phyloP scores from a whole-genome alignment of 2,329 filamentous ascomycete species.

The Leptosphaerulina australis region DNA sequence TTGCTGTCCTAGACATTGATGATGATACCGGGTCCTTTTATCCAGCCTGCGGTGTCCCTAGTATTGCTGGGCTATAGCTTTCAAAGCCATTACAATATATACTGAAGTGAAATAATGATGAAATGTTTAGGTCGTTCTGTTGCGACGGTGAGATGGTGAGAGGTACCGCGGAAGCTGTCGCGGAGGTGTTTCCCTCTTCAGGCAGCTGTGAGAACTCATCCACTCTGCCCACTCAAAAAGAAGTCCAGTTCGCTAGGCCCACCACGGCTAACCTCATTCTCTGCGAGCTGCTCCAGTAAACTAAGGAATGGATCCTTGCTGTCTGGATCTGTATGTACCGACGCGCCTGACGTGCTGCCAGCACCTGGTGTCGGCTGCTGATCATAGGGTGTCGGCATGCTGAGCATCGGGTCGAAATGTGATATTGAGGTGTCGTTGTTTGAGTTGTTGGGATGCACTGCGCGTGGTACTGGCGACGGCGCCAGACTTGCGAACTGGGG shows the following conservation, averaged over 20 bases:
- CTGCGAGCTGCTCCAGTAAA: slow-evolving; percentile 79
- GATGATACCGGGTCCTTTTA: slow-evolving; percentile 2
- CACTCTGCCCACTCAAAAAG: slow-evolving; percentile 61
- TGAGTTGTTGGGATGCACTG: slow-evolving; percentile 25
- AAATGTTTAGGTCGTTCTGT: slow-evolving; percentile 1
- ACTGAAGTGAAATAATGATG: slow-evolving; percentile 14
- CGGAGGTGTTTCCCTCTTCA: slow-evolving; percentile 11
- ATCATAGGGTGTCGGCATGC: slow-evolving; percentile 49
- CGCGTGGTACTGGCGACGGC: slow-evolving; percentile 37
- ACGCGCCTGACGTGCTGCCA: slow-evolving; percentile 50
- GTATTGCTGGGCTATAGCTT: slow-evolving; percentile 1
- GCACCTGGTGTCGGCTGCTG: slow-evolving; percentile 54
- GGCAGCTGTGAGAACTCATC: slow-evolving; percentile 22
- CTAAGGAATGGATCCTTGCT: slow-evolving; percentile 79
- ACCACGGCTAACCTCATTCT: slow-evolving; percentile 74
- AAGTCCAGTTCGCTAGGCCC: slow-evolving; percentile 79
- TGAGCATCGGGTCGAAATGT: slow-evolving; percentile 50
- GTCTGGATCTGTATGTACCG: slow-evolving; percentile 58
- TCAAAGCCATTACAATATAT: slow-evolving; percentile 13
- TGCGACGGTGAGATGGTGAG: background rate
- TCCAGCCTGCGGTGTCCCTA: slow-evolving; percentile 5
- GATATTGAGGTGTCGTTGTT: slow-evolving; percentile 25
- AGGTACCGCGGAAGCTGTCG: slow-evolving; percentile 7
- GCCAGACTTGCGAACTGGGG: slow-evolving; percentile 44
- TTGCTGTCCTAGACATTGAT: slow-evolving; percentile 8